Evolutionary conservation across 305 asterid species (phyloP), one percentile per base, ranked within the genome.

Genomic region (Fraxinus ornus): DNA sequence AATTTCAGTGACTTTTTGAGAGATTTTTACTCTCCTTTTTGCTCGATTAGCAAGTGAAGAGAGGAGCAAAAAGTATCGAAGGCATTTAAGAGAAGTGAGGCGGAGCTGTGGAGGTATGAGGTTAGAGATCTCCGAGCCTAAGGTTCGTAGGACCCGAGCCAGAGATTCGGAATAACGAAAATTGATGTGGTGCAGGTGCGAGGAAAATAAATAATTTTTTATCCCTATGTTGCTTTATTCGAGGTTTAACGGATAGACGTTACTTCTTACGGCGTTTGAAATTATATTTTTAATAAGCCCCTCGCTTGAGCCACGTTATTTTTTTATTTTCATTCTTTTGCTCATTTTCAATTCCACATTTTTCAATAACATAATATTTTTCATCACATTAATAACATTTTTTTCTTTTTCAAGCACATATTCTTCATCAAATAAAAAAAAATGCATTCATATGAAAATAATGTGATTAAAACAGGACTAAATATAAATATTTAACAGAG

Each of bases 81-180:
- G 79, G 83, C 49, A 72, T 76, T 89, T 87, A 84, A 86, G 84
- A 37, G 19, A 36, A 44, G 75, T 82, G 77, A 30, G 33, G 76
- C 4, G 12, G 24, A 15, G 19, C 76, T 41, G 49, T 41, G 49
- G 15, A 41, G 49, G 49, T 22, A 0, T 4, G 26, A 64, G 90
- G 90, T 62, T 83, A 36, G 86, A 82, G 21, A 78, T 72, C 64
- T 52, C 86, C 81, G 62, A 86, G 75, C 90, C 94, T 89, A 7
- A 77, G 91, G 88, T 77, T 90, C 83, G 90, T 79, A 8, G 24
- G 0, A 13, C 2, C 82, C 91, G 89, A 88, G 36, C 88, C 93
- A 2, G 12, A 7, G 91, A 85, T 74, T 80, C 36, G 86, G 81
- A 2, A 52, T 85, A 39, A 80, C 91, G 89, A 77, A 84, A 77